phyloP scores from a whole-genome alignment of 495 filamentous ascomycete species.

The Xylaria nigripes region DNA sequence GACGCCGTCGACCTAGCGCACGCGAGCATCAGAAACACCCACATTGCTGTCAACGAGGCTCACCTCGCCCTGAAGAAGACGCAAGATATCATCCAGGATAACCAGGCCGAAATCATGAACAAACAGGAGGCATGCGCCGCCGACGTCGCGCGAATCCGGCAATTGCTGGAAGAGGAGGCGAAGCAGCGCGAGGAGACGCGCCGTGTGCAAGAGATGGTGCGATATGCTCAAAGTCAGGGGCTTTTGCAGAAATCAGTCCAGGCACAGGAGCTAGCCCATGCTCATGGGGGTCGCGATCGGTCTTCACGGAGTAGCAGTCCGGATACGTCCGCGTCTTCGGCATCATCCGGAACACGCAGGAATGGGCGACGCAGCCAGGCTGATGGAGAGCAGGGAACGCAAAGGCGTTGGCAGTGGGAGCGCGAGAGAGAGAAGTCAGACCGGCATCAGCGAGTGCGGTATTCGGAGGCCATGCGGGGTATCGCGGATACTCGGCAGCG shows the following conservation, averaged over 20 bases:
- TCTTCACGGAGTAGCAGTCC: conserved; percentile 12
- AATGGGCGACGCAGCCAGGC: background rate
- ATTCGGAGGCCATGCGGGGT: background rate
- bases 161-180: conserved; percentile 20
- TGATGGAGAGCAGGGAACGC: background rate
- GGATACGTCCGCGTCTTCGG: background rate
- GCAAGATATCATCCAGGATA: conserved; percentile 15
- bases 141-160: conserved; percentile 17
- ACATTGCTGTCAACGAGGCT: conserved; percentile 2
- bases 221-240: conserved; percentile 18
- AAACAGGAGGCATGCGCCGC: conserved; percentile 20
- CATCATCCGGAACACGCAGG: background rate
- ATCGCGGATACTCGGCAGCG: conserved; percentile 1
- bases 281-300: background rate
- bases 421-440: background rate
- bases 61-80: conserved; percentile 9
- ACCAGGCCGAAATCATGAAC: conserved; percentile 11
- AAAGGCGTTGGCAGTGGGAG: background rate
- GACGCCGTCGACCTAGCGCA: conserved; percentile 14
- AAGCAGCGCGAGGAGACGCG: conserved; percentile 17
- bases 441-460: background rate
- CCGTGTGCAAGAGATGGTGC: conserved; percentile 14
- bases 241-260: conserved; percentile 14
- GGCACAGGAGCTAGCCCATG: conserved; percentile 10
- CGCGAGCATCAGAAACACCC: conserved; percentile 8